Conservation (phyloP, 2,329 filamentous ascomycete genomes). For the Aspergillus caelatus region DNA sequence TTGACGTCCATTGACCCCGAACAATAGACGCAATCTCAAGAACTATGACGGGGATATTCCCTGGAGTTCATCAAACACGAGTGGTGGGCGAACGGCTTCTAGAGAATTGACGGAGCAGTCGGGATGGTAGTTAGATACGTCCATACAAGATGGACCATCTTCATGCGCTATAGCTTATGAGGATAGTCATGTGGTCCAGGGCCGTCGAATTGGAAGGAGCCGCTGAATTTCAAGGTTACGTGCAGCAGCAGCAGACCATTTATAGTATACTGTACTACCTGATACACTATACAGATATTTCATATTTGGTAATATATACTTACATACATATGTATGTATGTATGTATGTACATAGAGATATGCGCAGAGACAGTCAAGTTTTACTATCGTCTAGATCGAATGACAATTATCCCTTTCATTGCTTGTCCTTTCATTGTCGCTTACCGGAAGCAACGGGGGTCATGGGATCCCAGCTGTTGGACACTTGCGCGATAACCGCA, state of each 20-base stretch:
- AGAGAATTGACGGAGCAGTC: background rate
- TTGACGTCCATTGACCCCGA: background rate
- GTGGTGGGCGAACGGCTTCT: background rate
- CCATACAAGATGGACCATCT: too few species aligned
- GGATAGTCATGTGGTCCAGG: background rate
- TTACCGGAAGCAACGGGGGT: background rate
- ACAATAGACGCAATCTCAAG: background rate
- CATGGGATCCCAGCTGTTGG: background rate
- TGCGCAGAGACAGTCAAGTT: background rate
- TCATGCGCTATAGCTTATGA: background rate
- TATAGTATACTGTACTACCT: background rate
- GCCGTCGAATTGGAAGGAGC: background rate
- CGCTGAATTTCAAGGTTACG: slow-evolving; percentile 3
- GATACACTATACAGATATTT: too few species aligned
- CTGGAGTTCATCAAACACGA: background rate
- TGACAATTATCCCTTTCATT: background rate
- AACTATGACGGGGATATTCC: background rate
- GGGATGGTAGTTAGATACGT: background rate
- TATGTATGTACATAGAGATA: background rate
- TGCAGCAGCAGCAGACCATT: background rate
- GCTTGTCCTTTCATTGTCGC: background rate
- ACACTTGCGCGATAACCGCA: slow-evolving; percentile 6
- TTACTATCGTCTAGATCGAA: background rate
- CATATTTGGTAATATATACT: too few species aligned
- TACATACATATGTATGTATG: too few species aligned